phyloP scores from a whole-genome alignment of 345 rosid genomes.

The Crucihimalaya himalaica region DNA sequence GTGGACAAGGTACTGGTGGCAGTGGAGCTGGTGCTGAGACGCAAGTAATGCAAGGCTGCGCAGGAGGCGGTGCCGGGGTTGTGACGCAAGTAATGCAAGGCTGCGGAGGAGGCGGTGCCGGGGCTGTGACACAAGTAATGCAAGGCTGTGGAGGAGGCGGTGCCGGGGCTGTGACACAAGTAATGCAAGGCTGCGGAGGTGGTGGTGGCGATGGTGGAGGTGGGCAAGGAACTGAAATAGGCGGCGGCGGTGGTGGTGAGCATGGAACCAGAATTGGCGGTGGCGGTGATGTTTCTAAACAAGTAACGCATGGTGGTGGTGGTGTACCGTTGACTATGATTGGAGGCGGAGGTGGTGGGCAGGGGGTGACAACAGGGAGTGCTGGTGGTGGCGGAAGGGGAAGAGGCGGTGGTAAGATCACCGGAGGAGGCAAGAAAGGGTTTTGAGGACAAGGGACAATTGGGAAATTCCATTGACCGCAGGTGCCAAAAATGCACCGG shows the following conservation, averaged over 20 bases:
- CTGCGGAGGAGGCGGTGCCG: constrained; percentile 8
- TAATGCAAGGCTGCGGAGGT: constrained; percentile 28
- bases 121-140: constrained; percentile 9
- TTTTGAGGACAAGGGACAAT: constrained; percentile 40
- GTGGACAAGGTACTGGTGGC: constrained; percentile 20
- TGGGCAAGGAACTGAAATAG: constrained; percentile 16
- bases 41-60: constrained; percentile 27
- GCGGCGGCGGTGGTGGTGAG: constrained; percentile 19
- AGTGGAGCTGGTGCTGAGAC: constrained; percentile 18
- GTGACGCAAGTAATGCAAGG: constrained; percentile 21
- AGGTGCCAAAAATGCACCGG: constrained; percentile 32
- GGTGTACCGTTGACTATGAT: constrained; percentile 14
- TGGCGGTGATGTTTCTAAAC: constrained; percentile 26
- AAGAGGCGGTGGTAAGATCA: constrained; percentile 20
- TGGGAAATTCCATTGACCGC: constrained; percentile 42
- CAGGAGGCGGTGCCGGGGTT: constrained; percentile 23
- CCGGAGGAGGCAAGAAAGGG: constrained; percentile 42
- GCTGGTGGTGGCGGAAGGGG: background rate
- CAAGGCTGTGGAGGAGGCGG: constrained; percentile 29
- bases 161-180: background rate
- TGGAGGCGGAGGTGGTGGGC: constrained; percentile 26
- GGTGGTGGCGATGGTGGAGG: constrained; percentile 24
- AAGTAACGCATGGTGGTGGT: constrained; percentile 31
- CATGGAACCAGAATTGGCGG: constrained; percentile 9
- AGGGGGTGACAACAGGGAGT: constrained; percentile 6